Evolutionary conservation across 352 stramenopile genomes (phyloP), one percentile per base, ranked within the genome.

Genomic region (Globisporangium megalacanthum): DNA sequence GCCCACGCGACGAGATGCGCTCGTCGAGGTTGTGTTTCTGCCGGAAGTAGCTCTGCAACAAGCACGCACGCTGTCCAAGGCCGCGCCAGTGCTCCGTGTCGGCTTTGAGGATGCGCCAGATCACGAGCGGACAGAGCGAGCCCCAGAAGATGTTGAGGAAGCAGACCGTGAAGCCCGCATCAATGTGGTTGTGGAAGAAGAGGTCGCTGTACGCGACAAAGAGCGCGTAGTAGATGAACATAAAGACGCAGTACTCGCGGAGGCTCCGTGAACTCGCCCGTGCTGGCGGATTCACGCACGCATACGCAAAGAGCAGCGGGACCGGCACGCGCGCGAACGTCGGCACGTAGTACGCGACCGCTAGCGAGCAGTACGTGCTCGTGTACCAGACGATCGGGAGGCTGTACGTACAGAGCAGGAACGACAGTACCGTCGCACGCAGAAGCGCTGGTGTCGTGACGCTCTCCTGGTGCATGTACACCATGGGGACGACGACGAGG

Each of bases 21-120:
- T 80, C 68, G 31, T 73, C 65, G 15, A 78, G 50, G 19, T 66
- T 67, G 10, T 25, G 47, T 29, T 64, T 60, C 46, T 66, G 58
- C 3, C 59, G 61, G 36, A 78, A 76, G 1, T 42, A 33, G 4
- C 11, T 51, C 56, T 82, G 69, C 0, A 79, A 41, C 6, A 60
- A 54, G 19, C 79, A 78, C 0, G 81, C 83, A 33, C 79, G 76
- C 25, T 71, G 62, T 5, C 79, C 79, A 1, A 94, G 60, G 2
- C 83, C 79, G 37, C 83, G 69, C 80, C 83, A 93, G 59, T 93
- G 69, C 50, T 77, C 73, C 3, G 83, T 93, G 53, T 86, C 76
- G 0, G 71, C 62, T 39, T 69, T 67, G 9, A 86, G 62, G 2
- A 83, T 60, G 8, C 69, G 60, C 65, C 72, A 86, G 39, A 81